Conservation (phyloP, 2,329 filamentous ascomycete species). For the Diaporthe sp. region DNA sequence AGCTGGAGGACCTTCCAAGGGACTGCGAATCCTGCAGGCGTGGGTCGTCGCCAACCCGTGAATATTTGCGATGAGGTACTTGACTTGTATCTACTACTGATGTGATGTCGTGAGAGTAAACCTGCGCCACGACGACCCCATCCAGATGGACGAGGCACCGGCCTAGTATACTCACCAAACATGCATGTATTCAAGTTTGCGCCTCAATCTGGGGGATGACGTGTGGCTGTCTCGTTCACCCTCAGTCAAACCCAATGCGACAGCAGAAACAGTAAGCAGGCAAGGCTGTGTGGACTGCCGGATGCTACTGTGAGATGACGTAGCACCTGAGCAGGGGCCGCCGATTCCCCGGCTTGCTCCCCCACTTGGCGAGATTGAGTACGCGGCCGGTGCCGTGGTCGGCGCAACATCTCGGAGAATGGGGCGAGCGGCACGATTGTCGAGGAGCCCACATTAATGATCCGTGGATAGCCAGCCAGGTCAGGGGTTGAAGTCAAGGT, state of each 20-base stretch:
- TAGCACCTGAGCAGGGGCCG: slow-evolving; percentile 19
- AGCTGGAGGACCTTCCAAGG: background rate
- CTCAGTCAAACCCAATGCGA: background rate
- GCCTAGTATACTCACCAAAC: background rate
- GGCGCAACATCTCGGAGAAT: slow-evolving; percentile 15
- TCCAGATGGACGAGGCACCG: background rate
- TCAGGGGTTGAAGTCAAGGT: background rate
- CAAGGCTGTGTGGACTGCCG: slow-evolving; percentile 21
- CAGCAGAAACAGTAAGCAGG: background rate
- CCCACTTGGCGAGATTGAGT: slow-evolving; percentile 19
- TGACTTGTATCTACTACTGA: background rate
- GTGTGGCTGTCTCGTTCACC: background rate
- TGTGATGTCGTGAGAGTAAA: background rate
- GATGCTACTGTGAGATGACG: slow-evolving; percentile 24
- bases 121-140: background rate
- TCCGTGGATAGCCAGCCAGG: slow-evolving; percentile 16
- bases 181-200: background rate
- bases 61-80: background rate
- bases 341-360: background rate
- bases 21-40: background rate
- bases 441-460: slow-evolving; percentile 13
- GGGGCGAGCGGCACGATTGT: slow-evolving; percentile 17
- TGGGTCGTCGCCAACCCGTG: background rate
- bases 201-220: slow-evolving; percentile 1
- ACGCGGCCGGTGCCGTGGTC: slow-evolving; percentile 22